phyloP scores from a whole-genome alignment of 225 moss, liverwort and hornwort species.

The Bryum argenteum region DNA sequence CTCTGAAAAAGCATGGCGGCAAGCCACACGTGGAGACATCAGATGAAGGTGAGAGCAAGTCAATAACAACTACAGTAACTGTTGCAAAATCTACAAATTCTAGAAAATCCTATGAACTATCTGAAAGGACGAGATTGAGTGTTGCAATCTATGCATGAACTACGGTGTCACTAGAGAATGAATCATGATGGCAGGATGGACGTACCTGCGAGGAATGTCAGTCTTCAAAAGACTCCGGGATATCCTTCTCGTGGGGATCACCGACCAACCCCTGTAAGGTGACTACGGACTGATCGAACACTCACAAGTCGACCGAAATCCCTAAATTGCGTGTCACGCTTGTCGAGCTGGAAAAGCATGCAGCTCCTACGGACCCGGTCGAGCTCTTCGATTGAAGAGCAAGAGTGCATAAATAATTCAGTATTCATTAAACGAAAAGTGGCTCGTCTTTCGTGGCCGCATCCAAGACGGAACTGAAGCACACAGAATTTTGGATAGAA shows the following conservation, averaged over 20 bases:
- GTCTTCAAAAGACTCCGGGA: background rate
- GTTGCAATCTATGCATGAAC: background rate
- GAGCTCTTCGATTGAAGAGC: slow-evolving; percentile 16
- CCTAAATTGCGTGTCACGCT: slow-evolving; percentile 1
- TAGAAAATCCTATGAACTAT: background rate
- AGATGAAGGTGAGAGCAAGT: slow-evolving; percentile 25
- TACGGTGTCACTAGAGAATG: slow-evolving; percentile 4
- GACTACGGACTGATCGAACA: slow-evolving; percentile 7
- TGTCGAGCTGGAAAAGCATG: slow-evolving; percentile 27
- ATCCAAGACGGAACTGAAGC: slow-evolving; percentile 1
- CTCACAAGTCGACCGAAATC: background rate
- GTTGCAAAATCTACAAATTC: slow-evolving; percentile 10
- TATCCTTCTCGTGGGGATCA: slow-evolving; percentile 15
- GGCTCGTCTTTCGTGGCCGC: background rate
- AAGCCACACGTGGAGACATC: slow-evolving; percentile 29
- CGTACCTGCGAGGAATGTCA: background rate
- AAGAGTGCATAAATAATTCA: background rate
- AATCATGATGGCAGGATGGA: background rate
- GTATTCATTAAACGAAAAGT: background rate
- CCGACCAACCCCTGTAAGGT: slow-evolving; percentile 27
- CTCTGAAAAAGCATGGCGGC: background rate
- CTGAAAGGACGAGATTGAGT: too few species aligned
- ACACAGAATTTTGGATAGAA: background rate
- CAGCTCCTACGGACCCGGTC: slow-evolving; percentile 32
- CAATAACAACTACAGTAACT: slow-evolving; percentile 12